Conservation (phyloP, 2,329 filamentous ascomycete species). For the Gaeumannomyces tritici region DNA sequence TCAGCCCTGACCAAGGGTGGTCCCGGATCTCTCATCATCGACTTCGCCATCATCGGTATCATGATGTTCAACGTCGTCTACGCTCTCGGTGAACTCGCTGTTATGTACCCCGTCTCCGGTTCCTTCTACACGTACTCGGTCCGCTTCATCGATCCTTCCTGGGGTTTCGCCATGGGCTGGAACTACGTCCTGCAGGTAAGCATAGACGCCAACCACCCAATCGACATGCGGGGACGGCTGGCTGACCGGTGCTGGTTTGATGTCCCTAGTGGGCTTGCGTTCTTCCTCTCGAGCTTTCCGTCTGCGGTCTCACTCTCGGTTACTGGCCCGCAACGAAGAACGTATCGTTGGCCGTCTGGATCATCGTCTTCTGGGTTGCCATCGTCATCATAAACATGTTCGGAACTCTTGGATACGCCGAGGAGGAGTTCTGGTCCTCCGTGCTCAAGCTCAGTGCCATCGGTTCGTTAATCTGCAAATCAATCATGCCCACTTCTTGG, state of each 20-base stretch:
- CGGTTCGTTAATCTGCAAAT: not conserved
- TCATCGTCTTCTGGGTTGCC: constrained; percentile 39
- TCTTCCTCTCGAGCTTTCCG: constrained; percentile 39
- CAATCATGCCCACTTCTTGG: not conserved
- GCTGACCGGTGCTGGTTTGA: not conserved
- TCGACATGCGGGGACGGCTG: not conserved
- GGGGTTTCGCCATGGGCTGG: constrained; percentile 46
- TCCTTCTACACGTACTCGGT: constrained; percentile 53
- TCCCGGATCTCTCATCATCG: constrained; percentile 33
- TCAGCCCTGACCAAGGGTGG: constrained; percentile 40
- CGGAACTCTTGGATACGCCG: constrained; percentile 41
- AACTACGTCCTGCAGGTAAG: constrained; percentile 30
- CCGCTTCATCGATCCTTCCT: constrained; percentile 53
- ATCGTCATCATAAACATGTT: constrained; percentile 45
- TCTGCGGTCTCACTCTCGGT: constrained; percentile 37
- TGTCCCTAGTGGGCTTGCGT: constrained; percentile 33
- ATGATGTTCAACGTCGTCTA: constrained; percentile 55
- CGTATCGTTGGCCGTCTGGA: constrained; percentile 32
- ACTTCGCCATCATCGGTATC: constrained; percentile 45
- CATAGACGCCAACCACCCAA: too few relatives aligned
- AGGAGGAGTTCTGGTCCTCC: constrained; percentile 47
- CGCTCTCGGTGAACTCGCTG: constrained; percentile 50
- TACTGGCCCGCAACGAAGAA: constrained; percentile 40
- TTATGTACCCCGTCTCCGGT: constrained; percentile 53
- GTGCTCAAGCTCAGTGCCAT: constrained; percentile 43